These are phyloP conservation scores for Dothiorella sarmentorum DNA, from an alignment of 2,329 filamentous ascomycete genomes.

Conservation along the genomic window DNA sequence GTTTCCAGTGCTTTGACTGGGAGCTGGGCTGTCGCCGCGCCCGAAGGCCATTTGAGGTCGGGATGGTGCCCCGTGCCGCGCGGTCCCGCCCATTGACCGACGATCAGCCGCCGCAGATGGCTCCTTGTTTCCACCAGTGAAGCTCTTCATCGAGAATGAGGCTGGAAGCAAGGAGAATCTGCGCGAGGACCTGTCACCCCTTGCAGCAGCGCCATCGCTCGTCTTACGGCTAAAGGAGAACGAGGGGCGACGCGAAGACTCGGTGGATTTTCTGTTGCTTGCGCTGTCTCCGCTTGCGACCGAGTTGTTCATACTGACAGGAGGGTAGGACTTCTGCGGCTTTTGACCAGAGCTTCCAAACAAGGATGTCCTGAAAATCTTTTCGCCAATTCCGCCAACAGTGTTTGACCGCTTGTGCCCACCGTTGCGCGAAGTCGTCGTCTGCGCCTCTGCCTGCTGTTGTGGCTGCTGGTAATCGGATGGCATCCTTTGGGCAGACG, in stretches of 20 bases:
- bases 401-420: constrained; percentile 64
- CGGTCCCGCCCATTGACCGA: constrained; percentile 22
- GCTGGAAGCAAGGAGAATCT: constrained; percentile 51
- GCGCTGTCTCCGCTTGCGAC: constrained; percentile 57
- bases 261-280: constrained; percentile 47
- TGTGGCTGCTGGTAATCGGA: constrained; percentile 54
- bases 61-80: constrained; percentile 29
- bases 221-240: constrained; percentile 50
- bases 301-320: constrained; percentile 81
- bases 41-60: constrained; percentile 42
- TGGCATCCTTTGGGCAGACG: constrained; percentile 51
- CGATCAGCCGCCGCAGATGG: constrained; percentile 28
- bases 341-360: constrained; percentile 60
- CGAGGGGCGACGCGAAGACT: constrained; percentile 47
- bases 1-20: constrained; percentile 45
- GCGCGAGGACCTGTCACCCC: constrained; percentile 37
- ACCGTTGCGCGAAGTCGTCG: constrained; percentile 57
- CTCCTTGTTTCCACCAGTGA: constrained; percentile 35
- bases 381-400: constrained; percentile 64
- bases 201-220: constrained; percentile 36
- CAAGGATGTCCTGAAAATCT: constrained; percentile 77
- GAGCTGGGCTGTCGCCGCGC: constrained; percentile 41
- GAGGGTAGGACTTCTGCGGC: constrained; percentile 69
- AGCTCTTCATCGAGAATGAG: constrained; percentile 46
- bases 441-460: constrained; percentile 47